Conservation (phyloP, 2,329 filamentous ascomycete genomes). For the Pseudofabraea citricarpa region DNA sequence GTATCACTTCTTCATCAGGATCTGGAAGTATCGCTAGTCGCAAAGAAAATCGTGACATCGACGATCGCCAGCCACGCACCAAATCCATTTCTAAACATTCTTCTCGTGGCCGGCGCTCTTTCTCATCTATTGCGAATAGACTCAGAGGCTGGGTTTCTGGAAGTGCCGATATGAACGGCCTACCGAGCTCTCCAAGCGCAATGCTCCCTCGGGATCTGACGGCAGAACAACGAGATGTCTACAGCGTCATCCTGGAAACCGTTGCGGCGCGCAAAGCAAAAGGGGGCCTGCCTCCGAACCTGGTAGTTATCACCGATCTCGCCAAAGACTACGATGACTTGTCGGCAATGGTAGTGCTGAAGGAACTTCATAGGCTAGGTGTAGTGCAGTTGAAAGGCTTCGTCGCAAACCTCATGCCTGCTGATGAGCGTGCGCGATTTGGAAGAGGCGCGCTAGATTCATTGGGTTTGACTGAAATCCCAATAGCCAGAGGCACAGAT, state of each 20-base stretch:
- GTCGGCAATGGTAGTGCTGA: conserved; percentile 21
- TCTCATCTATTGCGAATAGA: neutral
- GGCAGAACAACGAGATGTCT: conserved; percentile 11
- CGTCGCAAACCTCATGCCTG: conserved; percentile 21
- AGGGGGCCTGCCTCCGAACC: conserved; percentile 8
- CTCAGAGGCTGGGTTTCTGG: neutral
- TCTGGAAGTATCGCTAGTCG: neutral
- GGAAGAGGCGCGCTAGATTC: conserved; percentile 19
- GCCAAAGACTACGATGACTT: conserved; percentile 26
- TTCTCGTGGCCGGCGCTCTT: neutral
- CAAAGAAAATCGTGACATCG: neutral
- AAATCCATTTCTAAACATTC: neutral
- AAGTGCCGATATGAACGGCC: neutral
- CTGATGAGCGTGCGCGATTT: conserved; percentile 14
- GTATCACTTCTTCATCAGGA: neutral
- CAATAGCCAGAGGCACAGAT: conserved; percentile 16
- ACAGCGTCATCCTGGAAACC: conserved; percentile 12
- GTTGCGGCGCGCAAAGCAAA: conserved; percentile 3
- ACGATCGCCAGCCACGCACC: neutral
- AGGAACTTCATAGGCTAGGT: conserved; percentile 22
- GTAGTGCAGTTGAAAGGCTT: conserved; percentile 20
- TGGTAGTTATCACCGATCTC: conserved; percentile 23
- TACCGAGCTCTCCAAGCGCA: neutral
- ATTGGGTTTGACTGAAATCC: conserved; percentile 14
- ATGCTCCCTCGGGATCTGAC: conserved; percentile 14